Evolutionary conservation across 2,329 filamentous ascomycete genomes (phyloP).

Genomic region (Pseudogymnoascus sp.): DNA sequence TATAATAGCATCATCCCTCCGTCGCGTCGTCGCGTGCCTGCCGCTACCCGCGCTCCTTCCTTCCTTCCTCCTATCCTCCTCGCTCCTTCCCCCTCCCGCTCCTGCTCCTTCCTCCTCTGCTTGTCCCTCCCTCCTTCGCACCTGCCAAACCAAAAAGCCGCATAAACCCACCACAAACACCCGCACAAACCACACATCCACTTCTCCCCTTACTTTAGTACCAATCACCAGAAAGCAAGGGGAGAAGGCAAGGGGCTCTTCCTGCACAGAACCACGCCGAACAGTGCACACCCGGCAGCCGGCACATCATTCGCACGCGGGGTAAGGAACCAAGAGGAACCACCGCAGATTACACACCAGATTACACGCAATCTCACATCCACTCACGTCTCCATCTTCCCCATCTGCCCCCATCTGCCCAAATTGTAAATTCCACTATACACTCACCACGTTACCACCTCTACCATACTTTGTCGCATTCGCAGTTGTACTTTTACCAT

Average conservation of each 20-base stretch:
- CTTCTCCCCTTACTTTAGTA: background rate
- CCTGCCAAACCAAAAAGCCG: background rate
- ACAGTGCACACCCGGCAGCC: constrained; percentile 2
- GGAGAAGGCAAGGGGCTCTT: background rate
- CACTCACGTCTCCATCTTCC: background rate
- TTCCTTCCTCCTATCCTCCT: background rate
- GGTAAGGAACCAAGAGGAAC: constrained; percentile 77
- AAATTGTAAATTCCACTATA: background rate
- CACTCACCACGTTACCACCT: background rate
- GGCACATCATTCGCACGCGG: constrained; percentile 72
- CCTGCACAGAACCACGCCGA: background rate
- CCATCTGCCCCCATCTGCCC: background rate
- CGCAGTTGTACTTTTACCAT: background rate
- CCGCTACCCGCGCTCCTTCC: background rate
- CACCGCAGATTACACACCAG: constrained; percentile 59
- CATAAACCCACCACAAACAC: background rate
- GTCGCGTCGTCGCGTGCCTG: background rate
- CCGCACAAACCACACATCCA: background rate
- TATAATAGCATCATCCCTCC: background rate
- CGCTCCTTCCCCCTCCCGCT: background rate
- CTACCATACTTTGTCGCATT: background rate
- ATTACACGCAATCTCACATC: background rate
- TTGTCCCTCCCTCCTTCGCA: background rate
- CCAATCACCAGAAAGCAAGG: too few species aligned
- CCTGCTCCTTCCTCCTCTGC: background rate